Evolutionary conservation across 768 basidiomycete species (phyloP).

Genomic region (Clavulina sp.): DNA sequence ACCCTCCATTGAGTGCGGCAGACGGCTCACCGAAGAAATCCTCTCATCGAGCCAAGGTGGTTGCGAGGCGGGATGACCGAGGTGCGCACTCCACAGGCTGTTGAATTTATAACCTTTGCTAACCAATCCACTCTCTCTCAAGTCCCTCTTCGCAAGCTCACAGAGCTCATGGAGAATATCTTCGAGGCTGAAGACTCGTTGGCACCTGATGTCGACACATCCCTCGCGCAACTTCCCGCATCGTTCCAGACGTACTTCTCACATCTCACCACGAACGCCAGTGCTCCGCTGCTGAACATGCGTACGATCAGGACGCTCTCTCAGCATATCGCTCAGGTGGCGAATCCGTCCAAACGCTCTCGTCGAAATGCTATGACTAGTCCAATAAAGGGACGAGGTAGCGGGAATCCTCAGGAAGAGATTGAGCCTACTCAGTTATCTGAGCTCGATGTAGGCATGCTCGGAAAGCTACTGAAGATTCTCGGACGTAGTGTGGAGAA

Average conservation of each 20-base stretch:
- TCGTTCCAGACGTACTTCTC: conserved; percentile 40
- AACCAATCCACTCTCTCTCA: background rate
- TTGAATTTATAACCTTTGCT: conserved; percentile 1
- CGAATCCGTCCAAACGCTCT: conserved; percentile 50
- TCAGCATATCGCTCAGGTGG: conserved; percentile 47
- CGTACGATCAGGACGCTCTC: conserved; percentile 47
- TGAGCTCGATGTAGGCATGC: conserved; percentile 42
- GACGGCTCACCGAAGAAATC: background rate
- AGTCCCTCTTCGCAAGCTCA: conserved; percentile 64
- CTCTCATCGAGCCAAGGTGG: background rate
- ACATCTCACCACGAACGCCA: conserved; percentile 34
- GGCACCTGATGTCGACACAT: conserved; percentile 33
- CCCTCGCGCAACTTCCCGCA: conserved; percentile 29
- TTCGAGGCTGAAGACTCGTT: conserved; percentile 66
- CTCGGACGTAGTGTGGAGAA: conserved; percentile 60
- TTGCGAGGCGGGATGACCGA: background rate
- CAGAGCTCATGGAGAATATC: conserved; percentile 61
- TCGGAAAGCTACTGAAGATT: conserved; percentile 55
- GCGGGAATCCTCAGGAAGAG: conserved; percentile 16
- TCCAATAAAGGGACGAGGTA: background rate
- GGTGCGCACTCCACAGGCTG: conserved; percentile 3
- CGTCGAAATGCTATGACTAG: conserved; percentile 24
- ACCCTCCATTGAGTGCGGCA: background rate
- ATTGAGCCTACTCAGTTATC: conserved; percentile 36
- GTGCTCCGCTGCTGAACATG: conserved; percentile 43